Base-by-base conservation (phyloP, 495 filamentous ascomycete species). In the Aspergillus carlsbadensis region DNA sequence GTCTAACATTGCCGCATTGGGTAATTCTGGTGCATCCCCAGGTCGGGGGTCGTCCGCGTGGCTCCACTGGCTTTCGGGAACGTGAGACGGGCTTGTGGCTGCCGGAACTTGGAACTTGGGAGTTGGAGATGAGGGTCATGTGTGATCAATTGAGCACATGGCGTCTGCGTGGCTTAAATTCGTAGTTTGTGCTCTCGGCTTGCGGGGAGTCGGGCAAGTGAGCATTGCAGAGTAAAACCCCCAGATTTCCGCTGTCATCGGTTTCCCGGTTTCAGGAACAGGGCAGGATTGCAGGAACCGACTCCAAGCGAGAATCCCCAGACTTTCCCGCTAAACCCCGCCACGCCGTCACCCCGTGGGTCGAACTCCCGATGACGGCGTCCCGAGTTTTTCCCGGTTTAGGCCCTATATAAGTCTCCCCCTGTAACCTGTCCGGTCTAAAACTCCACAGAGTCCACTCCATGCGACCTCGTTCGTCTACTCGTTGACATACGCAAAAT, bases 271-370 rank as follows among this genome's bases (percentile, higher is more conserved):
- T 29, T 29, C 26, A 29, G 26, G 26, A 29, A 29, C 26, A 29
- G 26, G 26, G 8, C 26, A 29, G 26, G 26, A 29, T 13, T 43
- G 41, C 18, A 43, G 41, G 41, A 43, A 7, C 18, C 17, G 6
- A 18, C 13, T 17, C 17, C 39, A 41, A n/a, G 20, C 20, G 39
- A 49, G 6, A 41, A 33, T 31, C 51, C 51, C 40, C 22, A 31
- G 37, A 51, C 31, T 44, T 22, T 33, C 26, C 24, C 35, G 51
- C 40, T 21, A 44, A 45, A 15, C 37, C 49, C 37, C 49, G 49
- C 51, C 39, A 49, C 33, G 33, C 46, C 46, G 46, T 35, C 39
- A 44, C 40, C 51, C 51, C 51, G 40, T 45, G 50, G 50, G 50
- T 53, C 50, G 24, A 10, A 8, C n/a, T 42, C 5, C 39, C 29